Conservation (phyloP, 257 asterid genomes). For the Apocynum venetum region DNA sequence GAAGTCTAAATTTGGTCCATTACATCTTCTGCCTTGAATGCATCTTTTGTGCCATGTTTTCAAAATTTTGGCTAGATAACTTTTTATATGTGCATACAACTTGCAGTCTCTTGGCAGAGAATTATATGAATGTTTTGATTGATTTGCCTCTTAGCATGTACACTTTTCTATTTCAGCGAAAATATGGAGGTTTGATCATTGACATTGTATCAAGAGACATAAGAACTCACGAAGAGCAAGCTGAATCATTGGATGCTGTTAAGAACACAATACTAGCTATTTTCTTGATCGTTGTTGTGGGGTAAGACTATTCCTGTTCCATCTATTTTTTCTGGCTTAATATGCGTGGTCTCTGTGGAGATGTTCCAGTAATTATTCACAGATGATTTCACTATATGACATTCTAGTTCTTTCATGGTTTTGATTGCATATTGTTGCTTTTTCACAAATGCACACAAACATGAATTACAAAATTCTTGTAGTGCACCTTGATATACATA, state of each 20-base stretch:
- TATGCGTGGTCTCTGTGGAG: not conserved
- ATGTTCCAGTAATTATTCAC: not conserved
- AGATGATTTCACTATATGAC: not conserved
- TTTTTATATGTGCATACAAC: not conserved
- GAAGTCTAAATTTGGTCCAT: not conserved
- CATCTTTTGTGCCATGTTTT: not conserved
- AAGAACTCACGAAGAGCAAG: constrained; percentile 31
- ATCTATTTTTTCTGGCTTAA: not conserved
- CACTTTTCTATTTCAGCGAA: constrained; percentile 32
- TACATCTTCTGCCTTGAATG: not conserved
- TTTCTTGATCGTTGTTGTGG: constrained; percentile 31
- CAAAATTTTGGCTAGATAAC: not conserved
- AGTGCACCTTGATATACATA: not conserved
- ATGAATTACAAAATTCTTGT: not conserved
- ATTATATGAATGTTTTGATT: not conserved
- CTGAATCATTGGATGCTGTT: constrained; percentile 35
- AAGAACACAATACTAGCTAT: constrained; percentile 36
- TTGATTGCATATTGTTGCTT: not conserved
- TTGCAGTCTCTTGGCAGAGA: not conserved
- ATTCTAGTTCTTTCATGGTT: not conserved
- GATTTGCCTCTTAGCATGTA: constrained; percentile 3
- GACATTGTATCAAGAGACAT: constrained; percentile 43
- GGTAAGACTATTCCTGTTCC: constrained; percentile 25
- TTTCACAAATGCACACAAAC: not conserved
- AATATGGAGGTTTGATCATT: constrained; percentile 45